Conservation (phyloP, 306 rosid genomes). For the Mucuna pruriens region DNA sequence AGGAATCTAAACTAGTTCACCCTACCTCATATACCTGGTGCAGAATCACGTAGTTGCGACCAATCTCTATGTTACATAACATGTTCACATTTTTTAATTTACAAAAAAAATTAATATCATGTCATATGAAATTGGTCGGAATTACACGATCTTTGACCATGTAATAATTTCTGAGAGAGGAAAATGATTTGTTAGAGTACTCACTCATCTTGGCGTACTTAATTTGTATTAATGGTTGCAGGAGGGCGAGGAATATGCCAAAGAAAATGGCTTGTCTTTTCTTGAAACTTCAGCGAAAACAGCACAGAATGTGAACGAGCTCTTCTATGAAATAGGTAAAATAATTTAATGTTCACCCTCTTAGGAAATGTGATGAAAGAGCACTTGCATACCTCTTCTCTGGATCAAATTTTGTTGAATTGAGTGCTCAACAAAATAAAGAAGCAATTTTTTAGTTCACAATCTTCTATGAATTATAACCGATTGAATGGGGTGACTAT, state of each 20-base stretch:
- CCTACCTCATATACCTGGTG: no score
- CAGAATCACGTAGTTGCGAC: no score
- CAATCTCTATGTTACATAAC: no score
- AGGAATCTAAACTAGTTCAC: neutral
- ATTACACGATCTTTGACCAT: no score
- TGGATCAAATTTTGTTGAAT: slow-evolving; percentile 7
- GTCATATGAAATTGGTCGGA: no score
- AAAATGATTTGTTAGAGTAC: neutral
- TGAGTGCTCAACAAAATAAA: neutral
- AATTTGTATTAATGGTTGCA: slow-evolving; percentile 43
- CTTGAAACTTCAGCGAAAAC: slow-evolving; percentile 91
- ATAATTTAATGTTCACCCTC: neutral
- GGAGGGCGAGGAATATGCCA: slow-evolving; percentile 85
- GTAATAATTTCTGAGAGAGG: no score
- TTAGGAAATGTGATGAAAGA: neutral
- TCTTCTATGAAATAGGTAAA: slow-evolving; percentile 89
- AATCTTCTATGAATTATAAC: no score
- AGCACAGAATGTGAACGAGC: slow-evolving; percentile 87
- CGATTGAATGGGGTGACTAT: no score
- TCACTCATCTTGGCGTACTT: neutral
- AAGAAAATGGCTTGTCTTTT: slow-evolving; percentile 73
- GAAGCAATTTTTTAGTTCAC: neutral
- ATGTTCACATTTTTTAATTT: no score
- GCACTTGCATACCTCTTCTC: neutral
- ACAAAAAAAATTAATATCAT: no score